Base-by-base conservation (phyloP, 495 filamentous ascomycete species). In the Penicillium samsonianum region DNA sequence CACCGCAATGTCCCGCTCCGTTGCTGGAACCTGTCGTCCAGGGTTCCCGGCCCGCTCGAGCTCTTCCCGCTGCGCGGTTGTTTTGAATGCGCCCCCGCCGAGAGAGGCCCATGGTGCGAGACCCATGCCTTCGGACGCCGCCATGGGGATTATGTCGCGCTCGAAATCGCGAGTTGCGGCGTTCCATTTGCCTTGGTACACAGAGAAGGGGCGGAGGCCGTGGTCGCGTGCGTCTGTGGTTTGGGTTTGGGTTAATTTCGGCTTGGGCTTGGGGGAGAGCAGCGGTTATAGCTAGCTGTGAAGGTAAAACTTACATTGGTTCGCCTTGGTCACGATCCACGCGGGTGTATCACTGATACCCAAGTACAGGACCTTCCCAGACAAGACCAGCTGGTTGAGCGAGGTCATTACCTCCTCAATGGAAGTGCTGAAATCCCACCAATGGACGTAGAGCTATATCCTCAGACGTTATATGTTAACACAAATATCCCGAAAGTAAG, bases 381-480 rank as follows among this genome's bases (percentile, higher is more conserved):
- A 53, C 0, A 59, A 43, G 19, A 89, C 82, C 3, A 89, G 67
- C 46, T 71, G 65, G 67, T 90, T 84, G 11, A 91, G 79, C 1
- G 77, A 75, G 33, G 86, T 83, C 87, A 91, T 91, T 8, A 90
- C 56, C 64, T 91, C 87, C 17, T 82, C 80, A 55, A 90, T 86
- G 7, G 77, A 78, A 20, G 80, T 82, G 0, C 78, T 77, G 60
- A 76, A 82, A 60, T 90, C 87, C 86, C 86, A 91, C 80, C 78
- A 86, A 65, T 89, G 86, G 5, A 85, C 73, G 50, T 84, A 86
- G 23, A 65, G 55, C 51, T 53, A 26, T 35, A 22, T 10, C 2
- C 8, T 17, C 8, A 9, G 28, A 17, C 17, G 35, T 38, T n/a
- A 9, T 28, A 4, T 17, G 30, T 50, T 37, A 50, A 19, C 12